Base-by-base conservation (phyloP, 768 basidiomycete species). In the Hortiboletus flavorubellus region DNA sequence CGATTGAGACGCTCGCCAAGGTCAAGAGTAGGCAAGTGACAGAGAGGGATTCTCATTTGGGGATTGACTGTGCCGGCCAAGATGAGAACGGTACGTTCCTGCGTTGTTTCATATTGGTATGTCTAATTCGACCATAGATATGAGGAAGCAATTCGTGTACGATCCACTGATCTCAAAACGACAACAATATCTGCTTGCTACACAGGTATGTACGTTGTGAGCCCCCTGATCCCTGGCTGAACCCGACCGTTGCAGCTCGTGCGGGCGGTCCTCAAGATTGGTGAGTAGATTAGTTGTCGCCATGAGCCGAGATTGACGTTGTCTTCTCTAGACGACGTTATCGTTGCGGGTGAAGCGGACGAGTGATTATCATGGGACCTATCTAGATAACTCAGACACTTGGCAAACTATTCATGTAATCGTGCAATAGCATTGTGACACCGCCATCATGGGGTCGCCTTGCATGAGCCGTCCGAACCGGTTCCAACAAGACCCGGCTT, bases 151-250 rank as follows among this genome's bases (percentile, higher is more conserved):
- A 69, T 92, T 93, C 64, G 95, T 98, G 41, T 94, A 95, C 63
- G 97, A 99, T 67, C 96, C 97, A 30, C 75, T 98, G 60, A 97
- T 98, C 72, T 94, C 94, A 40, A 99, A 98, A 76, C 78, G 96
- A 66, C 95, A 98, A 68, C 96, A 98, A 68, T 97, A 93, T 74
- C 76, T 99, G 55, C 78, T 99, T 40, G 97, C 97, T n/a, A 98
- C 95, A 21, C 94, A 95, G 82, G 86, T 91, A 56, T 46, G 80
- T 58, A 3, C 9, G 9, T 4, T n/a, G 9, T 51, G 10, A 4
- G 15, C 1, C 1, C 66, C 41, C 49, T 37, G 8, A 23, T n/a
- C 35, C 30, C 18, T 31, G 21, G 38, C 51, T 63, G 26, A 60
- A n/a, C 16, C n/a, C 39, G 37, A 53, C 18, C 37, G 23, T 37